phyloP scores from a whole-genome alignment of 139 green algal genomes.

The Chloropicon primus region DNA sequence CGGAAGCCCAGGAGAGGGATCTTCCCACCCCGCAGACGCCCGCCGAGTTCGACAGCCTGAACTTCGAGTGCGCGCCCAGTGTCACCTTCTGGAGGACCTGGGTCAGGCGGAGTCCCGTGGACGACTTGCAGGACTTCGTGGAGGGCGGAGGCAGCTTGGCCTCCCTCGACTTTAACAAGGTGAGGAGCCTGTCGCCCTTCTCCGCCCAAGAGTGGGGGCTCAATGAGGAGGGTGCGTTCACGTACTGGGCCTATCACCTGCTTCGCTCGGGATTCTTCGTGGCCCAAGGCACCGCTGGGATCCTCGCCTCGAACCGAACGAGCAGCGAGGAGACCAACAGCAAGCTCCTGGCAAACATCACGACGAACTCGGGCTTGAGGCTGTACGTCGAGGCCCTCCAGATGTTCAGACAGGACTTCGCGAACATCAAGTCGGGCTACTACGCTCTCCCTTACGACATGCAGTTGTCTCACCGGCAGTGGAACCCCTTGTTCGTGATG shows the following conservation, averaged over 20 bases:
- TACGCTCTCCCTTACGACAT: slow-evolving; percentile 79
- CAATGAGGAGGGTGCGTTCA: neutral
- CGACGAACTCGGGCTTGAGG: neutral
- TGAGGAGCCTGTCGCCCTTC: neutral
- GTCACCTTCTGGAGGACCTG: neutral
- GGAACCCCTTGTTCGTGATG: slow-evolving; percentile 50
- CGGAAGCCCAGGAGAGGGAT: neutral
- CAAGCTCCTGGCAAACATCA: neutral
- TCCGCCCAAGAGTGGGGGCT: neutral
- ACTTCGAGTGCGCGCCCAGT: neutral
- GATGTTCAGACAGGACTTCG: slow-evolving; percentile 6
- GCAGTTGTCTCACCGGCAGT: slow-evolving; percentile 54
- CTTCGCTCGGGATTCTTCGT: slow-evolving; percentile 49
- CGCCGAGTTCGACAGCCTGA: neutral
- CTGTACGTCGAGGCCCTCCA: neutral
- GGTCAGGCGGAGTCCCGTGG: neutral
- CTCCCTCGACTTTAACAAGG: neutral
- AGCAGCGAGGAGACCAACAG: neutral
- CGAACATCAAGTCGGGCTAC: slow-evolving; percentile 5
- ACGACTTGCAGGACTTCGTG: neutral
- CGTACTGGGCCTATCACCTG: slow-evolving; percentile 66
- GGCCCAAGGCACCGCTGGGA: slow-evolving; percentile 22
- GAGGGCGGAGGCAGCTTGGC: neutral
- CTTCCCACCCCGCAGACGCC: neutral
- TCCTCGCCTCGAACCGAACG: neutral